Base-by-base conservation (phyloP, 257 asterid species). In the Penstemon barbatus region DNA sequence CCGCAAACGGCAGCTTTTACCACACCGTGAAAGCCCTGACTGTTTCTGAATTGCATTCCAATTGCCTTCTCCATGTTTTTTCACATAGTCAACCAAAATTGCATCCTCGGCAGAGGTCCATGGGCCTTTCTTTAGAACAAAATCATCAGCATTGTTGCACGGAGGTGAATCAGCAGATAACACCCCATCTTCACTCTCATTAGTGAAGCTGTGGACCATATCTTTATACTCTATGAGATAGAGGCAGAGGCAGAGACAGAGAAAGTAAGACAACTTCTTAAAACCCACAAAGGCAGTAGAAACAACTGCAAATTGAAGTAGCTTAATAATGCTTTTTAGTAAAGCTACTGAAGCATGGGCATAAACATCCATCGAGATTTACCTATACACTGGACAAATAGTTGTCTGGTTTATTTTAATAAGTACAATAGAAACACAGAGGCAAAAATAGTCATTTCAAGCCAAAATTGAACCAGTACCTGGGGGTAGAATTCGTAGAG, bases 1-100 rank as follows among this genome's bases (percentile, higher is more conserved):
- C 11, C 93, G 77, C 53, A 86, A 52, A 33, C 90, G 72, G 78
- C 93, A 86, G 79, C 93, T 86, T 70, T 86, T 86, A 13, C 93
- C 93, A 78, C 93, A 86, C 53, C 93, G 82, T 8, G 79, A 79
- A 73, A 86, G 86, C 61, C 93, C 93, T 0, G 88, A 74, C 75
- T 86, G 83, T 57, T 80, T 86, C 75, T 84, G 90, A 77, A 86
- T 88, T 52, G 90, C 83, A 73, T 86, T 86, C 93, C 93, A 86
- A 71, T 86, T 86, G 39, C 93, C 90, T 77, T 86, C 93, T 36
- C 90, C 90, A 43, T 86, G 83, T 68, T 71, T 86, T 59, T 78
- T 86, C 79, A 86, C 93, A 54, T 86, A 86, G 49, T 84, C 88
- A 58, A 84, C 76, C 65, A 86, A 69, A 72, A 84, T 76, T 41